Percentiles rank a stretch among this genome's conserved stretches.
Conservation (phyloP, 2,329 filamentous ascomycete species). For the Domatiomyces catenatus region DNA sequence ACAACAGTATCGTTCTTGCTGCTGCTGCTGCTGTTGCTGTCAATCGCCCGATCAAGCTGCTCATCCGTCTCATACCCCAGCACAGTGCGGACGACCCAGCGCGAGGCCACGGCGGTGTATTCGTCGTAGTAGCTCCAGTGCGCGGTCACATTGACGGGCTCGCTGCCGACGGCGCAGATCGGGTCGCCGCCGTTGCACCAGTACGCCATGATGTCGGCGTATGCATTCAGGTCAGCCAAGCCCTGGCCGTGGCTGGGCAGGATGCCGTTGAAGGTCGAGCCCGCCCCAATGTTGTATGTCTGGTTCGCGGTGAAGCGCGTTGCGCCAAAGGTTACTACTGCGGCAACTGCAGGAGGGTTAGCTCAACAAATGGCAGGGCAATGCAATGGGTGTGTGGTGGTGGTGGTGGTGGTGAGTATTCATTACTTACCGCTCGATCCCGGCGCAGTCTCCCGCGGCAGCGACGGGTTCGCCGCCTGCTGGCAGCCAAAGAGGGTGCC, state of each 20-base stretch:
- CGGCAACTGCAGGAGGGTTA: constrained; percentile 2
- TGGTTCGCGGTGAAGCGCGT: constrained; percentile 7
- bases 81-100: constrained; percentile 6
- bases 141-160: constrained; percentile 5
- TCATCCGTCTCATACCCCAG: constrained; percentile 2
- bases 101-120: constrained; percentile 4
- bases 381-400: constrained; percentile 1
- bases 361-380: too few relatives aligned
- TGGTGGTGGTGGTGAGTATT: too few relatives aligned
- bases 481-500: constrained; percentile 8
- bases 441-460: constrained; percentile 1
- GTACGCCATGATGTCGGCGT: constrained; percentile 3
- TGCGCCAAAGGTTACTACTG: constrained; percentile 5
- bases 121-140: constrained; percentile 10
- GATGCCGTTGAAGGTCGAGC: constrained; percentile 5
- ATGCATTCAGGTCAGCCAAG: constrained; percentile 7
- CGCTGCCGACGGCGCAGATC: constrained; percentile 7
- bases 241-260: constrained; percentile 2
- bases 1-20: constrained; percentile 5
- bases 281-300: constrained; percentile 6
- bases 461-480: constrained; percentile 3
- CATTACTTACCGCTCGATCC: constrained; percentile 6
- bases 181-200: constrained; percentile 9
- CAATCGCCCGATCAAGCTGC: constrained; percentile 3
- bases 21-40: constrained; percentile 2